Base-by-base conservation (phyloP, 768 basidiomycete species). In the Kwoniella sp. region DNA sequence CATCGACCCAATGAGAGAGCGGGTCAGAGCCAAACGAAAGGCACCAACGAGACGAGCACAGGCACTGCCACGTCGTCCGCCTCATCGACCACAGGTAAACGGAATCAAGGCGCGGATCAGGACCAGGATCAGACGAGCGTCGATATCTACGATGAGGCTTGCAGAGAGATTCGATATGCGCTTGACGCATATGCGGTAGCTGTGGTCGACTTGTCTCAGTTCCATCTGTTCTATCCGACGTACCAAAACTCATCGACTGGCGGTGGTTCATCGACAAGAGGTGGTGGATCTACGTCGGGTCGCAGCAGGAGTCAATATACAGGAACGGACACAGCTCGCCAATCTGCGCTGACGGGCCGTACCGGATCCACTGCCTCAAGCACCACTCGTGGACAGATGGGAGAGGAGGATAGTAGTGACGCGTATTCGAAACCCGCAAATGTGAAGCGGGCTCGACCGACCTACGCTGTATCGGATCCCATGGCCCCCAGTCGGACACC, bases 221-320 rank as follows among this genome's bases (percentile, higher is more conserved):
- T 78, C 55, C 79, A 80, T 56, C 61, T 80, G 4, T 80, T 80
- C 55, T 80, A 75, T 48, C 79, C 79, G 1, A 69, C 73, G 2
- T 77, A 68, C 38, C 73, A 74, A 31, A 68, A 61, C 59, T 73
- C 75, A 1, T 67, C 71, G 2, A 63, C 59, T 2, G 69, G 61
- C 4, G 71, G 71, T 3, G 65, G 72, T 9, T 30, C 56, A 29
- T 61, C 68, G 12, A 69, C 67, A 15, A 26, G 63, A 56, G 59
- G 63, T 20, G 66, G 66, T 9, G 55, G 58, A 9, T 22, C 54
- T 13, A 55, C 65, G 15, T 34, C 37, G 3, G 17, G 41, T 45
- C 37, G 45, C 31, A 67, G 20, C 22, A 63, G 25, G 57, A 55
- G 57, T 54, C 56, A 59, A 28, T 8, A 41, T 22, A 45, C 63